Conservation (phyloP, 23 red algal species). For the Chondrus crispus region DNA sequence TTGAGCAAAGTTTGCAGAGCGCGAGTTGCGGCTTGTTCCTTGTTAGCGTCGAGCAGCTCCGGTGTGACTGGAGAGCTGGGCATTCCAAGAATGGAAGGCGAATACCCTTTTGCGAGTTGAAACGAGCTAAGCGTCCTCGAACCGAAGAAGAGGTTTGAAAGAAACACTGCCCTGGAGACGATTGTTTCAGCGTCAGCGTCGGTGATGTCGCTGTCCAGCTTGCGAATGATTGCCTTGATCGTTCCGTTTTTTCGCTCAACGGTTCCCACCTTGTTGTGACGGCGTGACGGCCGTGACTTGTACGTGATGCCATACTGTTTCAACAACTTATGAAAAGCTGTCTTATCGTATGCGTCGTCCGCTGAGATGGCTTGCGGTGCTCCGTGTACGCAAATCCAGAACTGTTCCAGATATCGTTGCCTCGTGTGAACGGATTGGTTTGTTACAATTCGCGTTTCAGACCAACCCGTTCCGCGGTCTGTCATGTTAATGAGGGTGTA, state of each 20-base stretch:
- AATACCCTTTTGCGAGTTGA: slow-evolving; percentile 19
- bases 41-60: slow-evolving; percentile 22
- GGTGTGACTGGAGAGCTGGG: background rate
- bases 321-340: background rate
- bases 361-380: background rate
- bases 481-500: background rate
- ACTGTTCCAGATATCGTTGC: background rate
- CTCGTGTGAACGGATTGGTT: background rate
- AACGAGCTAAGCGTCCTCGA: slow-evolving; percentile 11
- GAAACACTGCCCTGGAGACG: slow-evolving; percentile 5
- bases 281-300: background rate
- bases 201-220: background rate
- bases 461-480: background rate
- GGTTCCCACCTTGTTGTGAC: slow-evolving; percentile 26
- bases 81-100: slow-evolving; percentile 26
- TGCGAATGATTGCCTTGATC: slow-evolving; percentile 12
- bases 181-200: background rate
- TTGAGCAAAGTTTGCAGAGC: background rate
- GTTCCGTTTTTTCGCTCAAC: slow-evolving; percentile 12
- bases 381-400: background rate
- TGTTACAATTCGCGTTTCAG: background rate
- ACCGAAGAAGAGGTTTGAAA: slow-evolving; percentile 19
- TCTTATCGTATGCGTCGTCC: background rate
- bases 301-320: background rate
- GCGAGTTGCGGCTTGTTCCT: background rate